phyloP scores from a whole-genome alignment of 2,329 filamentous ascomycete genomes.

The Rutstroemia sp. region DNA sequence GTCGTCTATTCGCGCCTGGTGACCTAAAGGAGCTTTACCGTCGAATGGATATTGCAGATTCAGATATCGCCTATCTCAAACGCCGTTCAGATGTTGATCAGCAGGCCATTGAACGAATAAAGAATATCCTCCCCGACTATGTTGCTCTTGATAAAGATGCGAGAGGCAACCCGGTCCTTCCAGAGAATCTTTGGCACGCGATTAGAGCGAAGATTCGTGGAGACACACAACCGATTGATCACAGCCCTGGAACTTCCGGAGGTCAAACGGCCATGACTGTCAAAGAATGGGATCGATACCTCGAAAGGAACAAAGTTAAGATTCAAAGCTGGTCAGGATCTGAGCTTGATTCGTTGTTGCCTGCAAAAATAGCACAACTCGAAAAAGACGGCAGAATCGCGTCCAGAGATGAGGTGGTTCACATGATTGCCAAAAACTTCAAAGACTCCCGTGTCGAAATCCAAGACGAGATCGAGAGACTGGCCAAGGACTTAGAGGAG shows the following conservation, averaged over 20 bases:
- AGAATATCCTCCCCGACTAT: constrained; percentile 45
- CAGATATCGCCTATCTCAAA: constrained; percentile 17
- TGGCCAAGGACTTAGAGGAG: constrained; percentile 14
- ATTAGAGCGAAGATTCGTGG: constrained; percentile 48
- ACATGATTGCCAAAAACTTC: constrained; percentile 88
- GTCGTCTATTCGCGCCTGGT: background rate
- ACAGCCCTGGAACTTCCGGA: background rate
- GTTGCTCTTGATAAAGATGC: constrained; percentile 47
- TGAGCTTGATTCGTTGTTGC: constrained; percentile 18
- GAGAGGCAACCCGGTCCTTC: constrained; percentile 46
- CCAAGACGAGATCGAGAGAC: constrained; percentile 13
- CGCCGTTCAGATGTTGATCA: constrained; percentile 20
- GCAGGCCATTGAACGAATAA: constrained; percentile 33
- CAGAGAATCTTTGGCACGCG: constrained; percentile 58
- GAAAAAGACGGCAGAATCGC: constrained; percentile 17
- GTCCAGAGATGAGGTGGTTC: constrained; percentile 53
- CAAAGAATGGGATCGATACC: constrained; percentile 8
- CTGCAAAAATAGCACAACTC: constrained; percentile 8
- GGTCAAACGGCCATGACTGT: background rate
- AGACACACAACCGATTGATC: constrained; percentile 2
- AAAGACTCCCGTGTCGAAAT: constrained; percentile 11
- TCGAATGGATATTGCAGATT: constrained; percentile 19
- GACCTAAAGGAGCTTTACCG: constrained; percentile 19
- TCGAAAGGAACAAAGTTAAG: constrained; percentile 9
- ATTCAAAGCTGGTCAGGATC: constrained; percentile 6